phyloP scores from a whole-genome alignment of 2,329 filamentous ascomycete species.

The Aureobasidium sp. region DNA sequence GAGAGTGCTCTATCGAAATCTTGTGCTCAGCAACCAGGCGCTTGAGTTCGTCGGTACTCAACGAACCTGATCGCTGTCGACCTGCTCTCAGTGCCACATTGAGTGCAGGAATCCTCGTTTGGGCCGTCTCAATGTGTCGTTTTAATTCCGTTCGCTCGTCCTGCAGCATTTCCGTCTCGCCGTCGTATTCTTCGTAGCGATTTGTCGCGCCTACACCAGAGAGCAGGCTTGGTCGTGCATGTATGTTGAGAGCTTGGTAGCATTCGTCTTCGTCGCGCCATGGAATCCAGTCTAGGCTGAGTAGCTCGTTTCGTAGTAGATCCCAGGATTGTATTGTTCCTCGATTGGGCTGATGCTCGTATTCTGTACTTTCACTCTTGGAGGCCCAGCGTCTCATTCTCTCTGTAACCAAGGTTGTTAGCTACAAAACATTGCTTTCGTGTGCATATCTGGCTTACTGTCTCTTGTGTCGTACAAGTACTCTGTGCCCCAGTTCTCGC shows the following conservation, averaged over 20 bases:
- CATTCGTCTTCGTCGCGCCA: slow-evolving; percentile 6
- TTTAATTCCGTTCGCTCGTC: not conserved
- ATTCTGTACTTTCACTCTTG: not conserved
- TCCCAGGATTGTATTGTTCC: not conserved
- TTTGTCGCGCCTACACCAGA: not conserved
- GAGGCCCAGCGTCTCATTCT: slow-evolving; percentile 11
- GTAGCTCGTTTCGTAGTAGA: slow-evolving; percentile 2
- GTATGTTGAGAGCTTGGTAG: not conserved
- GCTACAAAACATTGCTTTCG: not conserved
- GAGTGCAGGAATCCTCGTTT: not conserved
- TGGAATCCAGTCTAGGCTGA: slow-evolving; percentile 11
- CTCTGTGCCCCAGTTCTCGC: slow-evolving; percentile 1
- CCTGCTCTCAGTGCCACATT: not conserved
- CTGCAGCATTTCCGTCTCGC: not conserved
- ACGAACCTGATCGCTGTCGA: not conserved
- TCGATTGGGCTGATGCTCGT: slow-evolving; percentile 3
- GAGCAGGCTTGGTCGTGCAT: slow-evolving; percentile 8
- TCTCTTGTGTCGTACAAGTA: slow-evolving; percentile 14
- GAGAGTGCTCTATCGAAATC: not conserved
- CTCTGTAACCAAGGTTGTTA: not conserved
- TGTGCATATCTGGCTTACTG: not conserved
- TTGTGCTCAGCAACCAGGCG: not conserved
- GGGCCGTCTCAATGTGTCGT: not conserved
- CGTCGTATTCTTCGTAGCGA: not conserved
- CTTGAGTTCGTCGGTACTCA: not conserved